Evolutionary conservation across 495 filamentous ascomycete species (phyloP).

Genomic region (Talaromyces proteolyticus): DNA sequence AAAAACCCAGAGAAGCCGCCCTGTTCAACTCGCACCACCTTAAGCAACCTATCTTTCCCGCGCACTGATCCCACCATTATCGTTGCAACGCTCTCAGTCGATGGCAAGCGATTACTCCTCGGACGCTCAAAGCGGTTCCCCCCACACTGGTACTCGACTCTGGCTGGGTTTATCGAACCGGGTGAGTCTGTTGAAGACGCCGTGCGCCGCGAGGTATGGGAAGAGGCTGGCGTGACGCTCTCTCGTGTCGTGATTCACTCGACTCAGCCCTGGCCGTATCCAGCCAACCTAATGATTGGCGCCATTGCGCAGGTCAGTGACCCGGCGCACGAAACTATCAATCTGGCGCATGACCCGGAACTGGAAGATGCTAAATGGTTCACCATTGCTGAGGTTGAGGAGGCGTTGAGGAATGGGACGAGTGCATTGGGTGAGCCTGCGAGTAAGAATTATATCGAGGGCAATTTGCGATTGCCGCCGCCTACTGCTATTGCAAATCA

Average conservation of each 20-base stretch:
- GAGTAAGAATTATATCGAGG: slow-evolving; percentile 63
- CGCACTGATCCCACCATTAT: slow-evolving; percentile 95
- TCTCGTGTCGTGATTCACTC: slow-evolving; percentile 88
- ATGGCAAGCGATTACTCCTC: slow-evolving; percentile 70
- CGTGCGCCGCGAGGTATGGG: slow-evolving; percentile 92
- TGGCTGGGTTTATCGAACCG: slow-evolving; percentile 93
- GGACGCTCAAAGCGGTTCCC: slow-evolving; percentile 84
- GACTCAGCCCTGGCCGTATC: slow-evolving; percentile 89
- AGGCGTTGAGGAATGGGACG: slow-evolving; percentile 53
- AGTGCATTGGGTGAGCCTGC: slow-evolving; percentile 62
- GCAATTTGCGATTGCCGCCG: slow-evolving; percentile 65
- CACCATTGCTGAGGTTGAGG: slow-evolving; percentile 49
- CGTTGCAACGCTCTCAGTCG: slow-evolving; percentile 77
- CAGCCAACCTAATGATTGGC: slow-evolving; percentile 92
- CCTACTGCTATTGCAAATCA: slow-evolving; percentile 77
- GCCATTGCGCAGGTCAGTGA: slow-evolving; percentile 76
- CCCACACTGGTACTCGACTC: slow-evolving; percentile 75
- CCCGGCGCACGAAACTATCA: slow-evolving; percentile 71
- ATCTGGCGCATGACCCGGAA: slow-evolving; percentile 83
- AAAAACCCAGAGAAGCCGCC: slow-evolving; percentile 47
- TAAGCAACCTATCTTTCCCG: slow-evolving; percentile 83
- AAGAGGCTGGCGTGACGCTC: slow-evolving; percentile 80
- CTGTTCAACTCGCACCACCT: slow-evolving; percentile 62
- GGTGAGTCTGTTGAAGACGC: slow-evolving; percentile 94
- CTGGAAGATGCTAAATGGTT: slow-evolving; percentile 88